Percentiles rank a stretch among this genome's conserved stretches.
These are phyloP conservation scores for Colletotrichum coccodes DNA, from an alignment of 2,329 filamentous ascomycete species.

Conservation along the genomic window DNA sequence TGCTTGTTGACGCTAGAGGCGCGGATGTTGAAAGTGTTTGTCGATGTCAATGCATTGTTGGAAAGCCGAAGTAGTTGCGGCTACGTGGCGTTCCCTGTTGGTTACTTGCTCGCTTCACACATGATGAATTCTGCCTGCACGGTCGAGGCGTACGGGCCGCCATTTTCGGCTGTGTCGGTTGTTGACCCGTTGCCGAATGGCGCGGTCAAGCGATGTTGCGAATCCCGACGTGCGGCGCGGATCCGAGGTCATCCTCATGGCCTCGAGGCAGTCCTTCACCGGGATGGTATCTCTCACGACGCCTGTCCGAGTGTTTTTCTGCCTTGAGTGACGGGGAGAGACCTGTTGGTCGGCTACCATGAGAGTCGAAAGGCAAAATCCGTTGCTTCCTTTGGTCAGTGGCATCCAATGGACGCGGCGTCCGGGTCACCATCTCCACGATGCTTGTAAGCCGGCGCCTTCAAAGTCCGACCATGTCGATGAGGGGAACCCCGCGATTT, in stretches of 20 bases:
- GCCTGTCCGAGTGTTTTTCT: neutral
- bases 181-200: neutral
- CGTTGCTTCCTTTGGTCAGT: neutral
- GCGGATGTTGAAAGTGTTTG: slow-evolving; percentile 6
- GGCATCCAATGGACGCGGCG: neutral
- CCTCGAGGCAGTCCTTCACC: no score
- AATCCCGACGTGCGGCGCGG: no score
- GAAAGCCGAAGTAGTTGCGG: neutral
- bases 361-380: neutral
- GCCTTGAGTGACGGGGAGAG: neutral
- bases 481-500: neutral
- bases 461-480: neutral
- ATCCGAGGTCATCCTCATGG: no score
- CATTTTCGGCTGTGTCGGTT: neutral
- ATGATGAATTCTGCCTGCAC: neutral
- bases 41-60: neutral
- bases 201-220: neutral
- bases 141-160: neutral
- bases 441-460: neutral
- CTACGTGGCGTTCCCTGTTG: neutral
- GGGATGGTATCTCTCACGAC: neutral
- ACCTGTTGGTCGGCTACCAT: neutral
- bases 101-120: neutral
- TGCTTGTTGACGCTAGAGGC: neutral
- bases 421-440: neutral